phyloP scores from a whole-genome alignment of 768 basidiomycete genomes.

The Nevesoporus exiguus region DNA sequence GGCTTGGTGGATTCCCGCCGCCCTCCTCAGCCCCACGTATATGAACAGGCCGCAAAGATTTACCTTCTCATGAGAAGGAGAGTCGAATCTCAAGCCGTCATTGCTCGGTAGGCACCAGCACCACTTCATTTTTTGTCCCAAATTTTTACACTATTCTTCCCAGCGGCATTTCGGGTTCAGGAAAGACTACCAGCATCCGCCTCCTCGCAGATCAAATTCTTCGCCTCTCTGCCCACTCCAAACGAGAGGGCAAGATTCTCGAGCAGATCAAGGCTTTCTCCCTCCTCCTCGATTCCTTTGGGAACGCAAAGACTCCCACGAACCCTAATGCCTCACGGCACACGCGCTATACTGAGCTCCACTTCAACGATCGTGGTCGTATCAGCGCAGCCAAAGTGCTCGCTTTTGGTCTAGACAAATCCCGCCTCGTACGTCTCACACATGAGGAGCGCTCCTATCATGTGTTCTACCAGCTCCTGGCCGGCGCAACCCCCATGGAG shows the following conservation, averaged over 20 bases:
- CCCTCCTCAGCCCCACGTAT: slow-evolving; percentile 54
- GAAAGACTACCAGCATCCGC: slow-evolving; percentile 50
- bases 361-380: slow-evolving; percentile 55
- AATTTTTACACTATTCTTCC: slow-evolving; percentile 11
- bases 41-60: slow-evolving; percentile 58
- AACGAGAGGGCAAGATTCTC: slow-evolving; percentile 47
- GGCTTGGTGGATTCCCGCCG: slow-evolving; percentile 35
- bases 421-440: slow-evolving; percentile 47
- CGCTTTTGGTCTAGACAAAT: slow-evolving; percentile 63
- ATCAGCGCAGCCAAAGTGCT: slow-evolving; percentile 56
- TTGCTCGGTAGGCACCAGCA: slow-evolving; percentile 45
- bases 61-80: slow-evolving; percentile 58
- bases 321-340: slow-evolving; percentile 65
- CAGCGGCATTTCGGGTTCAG: slow-evolving; percentile 65
- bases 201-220: slow-evolving; percentile 58
- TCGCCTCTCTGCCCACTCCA: slow-evolving; percentile 56
- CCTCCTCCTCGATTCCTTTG: slow-evolving; percentile 60
- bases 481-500: slow-evolving; percentile 54
- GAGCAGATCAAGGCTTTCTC: slow-evolving; percentile 55
- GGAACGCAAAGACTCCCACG: slow-evolving; percentile 59
- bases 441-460: slow-evolving; percentile 65
- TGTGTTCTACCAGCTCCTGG: slow-evolving; percentile 63
- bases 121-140: slow-evolving; percentile 5
- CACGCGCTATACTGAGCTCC: slow-evolving; percentile 57
- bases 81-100: slow-evolving; percentile 50